These are phyloP conservation scores for Cryphonectria parasitica DNA, from an alignment of 2,329 filamentous ascomycete species.

Conservation along the genomic window DNA sequence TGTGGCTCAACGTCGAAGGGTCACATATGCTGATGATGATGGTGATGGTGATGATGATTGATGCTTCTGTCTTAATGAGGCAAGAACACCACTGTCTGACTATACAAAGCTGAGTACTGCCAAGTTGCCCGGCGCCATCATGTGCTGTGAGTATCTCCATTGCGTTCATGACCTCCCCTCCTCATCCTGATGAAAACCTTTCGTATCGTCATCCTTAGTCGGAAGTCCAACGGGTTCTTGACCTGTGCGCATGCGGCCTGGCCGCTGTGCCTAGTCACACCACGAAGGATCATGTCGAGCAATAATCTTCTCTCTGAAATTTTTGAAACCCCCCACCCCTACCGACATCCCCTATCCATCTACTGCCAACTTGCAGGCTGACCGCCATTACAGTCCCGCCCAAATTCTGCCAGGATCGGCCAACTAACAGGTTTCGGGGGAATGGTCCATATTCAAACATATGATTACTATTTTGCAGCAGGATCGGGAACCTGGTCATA, in stretches of 20 bases:
- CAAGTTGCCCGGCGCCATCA: not conserved
- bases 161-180: constrained; percentile 5
- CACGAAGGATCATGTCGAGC: constrained; percentile 43
- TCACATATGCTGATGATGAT: constrained; percentile 50
- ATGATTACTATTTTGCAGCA: not conserved
- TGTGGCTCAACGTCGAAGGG: constrained; percentile 44
- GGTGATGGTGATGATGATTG: constrained; percentile 47
- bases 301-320: constrained; percentile 59
- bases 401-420: not conserved
- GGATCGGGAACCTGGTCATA: not conserved
- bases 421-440: not conserved
- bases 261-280: constrained; percentile 34
- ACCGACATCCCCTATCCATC: not conserved
- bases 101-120: not conserved
- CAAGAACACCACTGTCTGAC: not conserved
- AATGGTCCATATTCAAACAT: not conserved
- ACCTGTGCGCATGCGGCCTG: constrained; percentile 36
- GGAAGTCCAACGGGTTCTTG: constrained; percentile 55
- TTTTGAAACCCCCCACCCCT: no score
- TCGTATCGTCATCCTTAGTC: constrained; percentile 98
- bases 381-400: not conserved
- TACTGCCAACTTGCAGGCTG: not conserved
- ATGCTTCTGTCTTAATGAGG: constrained; percentile 28
- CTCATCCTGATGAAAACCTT: constrained; percentile 76
- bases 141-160: constrained; percentile 19